phyloP scores from a whole-genome alignment of 2,329 filamentous ascomycete species.

The Exophiala phaeomuriformis region DNA sequence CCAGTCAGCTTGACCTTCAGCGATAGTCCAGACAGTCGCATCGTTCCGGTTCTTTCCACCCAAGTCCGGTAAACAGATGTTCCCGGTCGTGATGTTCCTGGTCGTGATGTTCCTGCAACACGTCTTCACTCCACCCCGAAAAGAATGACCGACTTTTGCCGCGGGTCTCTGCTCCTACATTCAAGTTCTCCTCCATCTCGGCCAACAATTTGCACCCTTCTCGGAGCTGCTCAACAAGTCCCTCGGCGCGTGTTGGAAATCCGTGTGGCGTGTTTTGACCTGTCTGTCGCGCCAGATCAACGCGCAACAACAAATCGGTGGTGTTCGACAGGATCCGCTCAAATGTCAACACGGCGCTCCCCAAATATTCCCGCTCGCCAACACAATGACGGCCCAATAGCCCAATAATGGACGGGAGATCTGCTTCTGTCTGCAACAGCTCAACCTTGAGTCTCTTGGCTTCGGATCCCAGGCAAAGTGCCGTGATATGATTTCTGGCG shows the following conservation, averaged over 20 bases:
- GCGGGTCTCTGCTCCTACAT: neutral
- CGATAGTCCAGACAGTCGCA: conserved; percentile 8
- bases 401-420: neutral
- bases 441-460: neutral
- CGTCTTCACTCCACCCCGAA: neutral
- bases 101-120: conserved; percentile 7
- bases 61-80: conserved; percentile 7
- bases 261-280: neutral
- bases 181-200: neutral
- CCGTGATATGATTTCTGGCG: neutral
- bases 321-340: conserved; percentile 4
- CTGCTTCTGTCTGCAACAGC: neutral
- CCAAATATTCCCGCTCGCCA: conserved; percentile 11
- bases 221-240: neutral
- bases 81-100: conserved; percentile 10
- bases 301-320: conserved; percentile 1
- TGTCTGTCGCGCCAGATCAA: neutral
- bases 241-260: neutral
- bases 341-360: neutral
- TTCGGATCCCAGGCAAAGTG: conserved; percentile 3
- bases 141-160: neutral
- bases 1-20: neutral
- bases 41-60: neutral
- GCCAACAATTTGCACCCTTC: neutral
- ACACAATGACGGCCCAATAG: neutral